phyloP scores from a whole-genome alignment of 768 basidiomycete genomes.

The Rhizopogon salebrosus region DNA sequence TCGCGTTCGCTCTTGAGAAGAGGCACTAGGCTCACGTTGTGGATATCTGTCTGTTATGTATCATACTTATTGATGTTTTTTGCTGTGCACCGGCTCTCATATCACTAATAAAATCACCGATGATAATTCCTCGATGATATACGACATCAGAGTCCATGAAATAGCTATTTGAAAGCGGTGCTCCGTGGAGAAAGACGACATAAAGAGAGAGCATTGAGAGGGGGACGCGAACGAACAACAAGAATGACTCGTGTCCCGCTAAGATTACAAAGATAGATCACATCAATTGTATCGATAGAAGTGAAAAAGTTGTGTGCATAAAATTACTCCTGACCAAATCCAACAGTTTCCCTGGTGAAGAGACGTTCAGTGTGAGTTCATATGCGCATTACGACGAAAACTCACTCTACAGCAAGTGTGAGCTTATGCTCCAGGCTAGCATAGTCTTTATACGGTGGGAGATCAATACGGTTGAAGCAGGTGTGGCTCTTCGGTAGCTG shows the following conservation, averaged over 20 bases:
- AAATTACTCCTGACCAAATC: conserved; percentile 87
- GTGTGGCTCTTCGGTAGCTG: conserved; percentile 95
- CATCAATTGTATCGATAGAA: conserved; percentile 5
- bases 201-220: neutral
- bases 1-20: conserved; percentile 91
- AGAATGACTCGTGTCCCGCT: conserved; percentile 15
- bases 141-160: neutral
- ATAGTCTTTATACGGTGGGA: conserved; percentile 98
- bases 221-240: neutral
- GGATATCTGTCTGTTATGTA: neutral
- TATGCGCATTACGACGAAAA: conserved; percentile 16
- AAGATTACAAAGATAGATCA: conserved; percentile 27
- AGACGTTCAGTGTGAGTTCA: conserved; percentile 11
- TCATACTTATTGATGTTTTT: conserved; percentile 4
- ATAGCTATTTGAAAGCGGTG: neutral
- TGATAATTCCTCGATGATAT: neutral
- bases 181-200: neutral
- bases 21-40: conserved; percentile 17
- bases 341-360: conserved; percentile 74
- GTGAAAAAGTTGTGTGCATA: conserved; percentile 1
- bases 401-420: conserved; percentile 89
- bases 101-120: neutral
- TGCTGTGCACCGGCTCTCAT: neutral
- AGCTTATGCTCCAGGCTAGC: conserved; percentile 92
- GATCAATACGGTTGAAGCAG: conserved; percentile 95